Evolutionary conservation across 2,329 filamentous ascomycete species (phyloP).

Genomic region (Teratosphaeria destructans): DNA sequence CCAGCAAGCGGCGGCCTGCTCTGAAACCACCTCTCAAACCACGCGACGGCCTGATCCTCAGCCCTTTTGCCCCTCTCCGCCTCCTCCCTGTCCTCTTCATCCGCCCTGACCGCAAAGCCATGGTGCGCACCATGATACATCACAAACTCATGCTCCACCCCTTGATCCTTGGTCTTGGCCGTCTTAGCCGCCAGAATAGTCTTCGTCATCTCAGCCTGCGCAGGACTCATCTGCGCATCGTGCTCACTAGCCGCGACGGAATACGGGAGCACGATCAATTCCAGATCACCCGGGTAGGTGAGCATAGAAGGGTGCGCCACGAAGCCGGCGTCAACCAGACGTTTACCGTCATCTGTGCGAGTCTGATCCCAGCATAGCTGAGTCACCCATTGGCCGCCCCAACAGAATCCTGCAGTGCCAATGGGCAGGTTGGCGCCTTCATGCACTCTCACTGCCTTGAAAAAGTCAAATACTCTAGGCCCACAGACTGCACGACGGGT

Average conservation of each 20-base stretch:
- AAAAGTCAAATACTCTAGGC: constrained; percentile 19
- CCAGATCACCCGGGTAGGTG: constrained; percentile 25
- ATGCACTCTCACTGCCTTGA: constrained; percentile 19
- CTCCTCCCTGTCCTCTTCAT: constrained; percentile 24
- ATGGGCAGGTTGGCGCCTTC: constrained; percentile 21
- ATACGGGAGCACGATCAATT: constrained; percentile 24
- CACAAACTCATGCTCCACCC: constrained; percentile 28
- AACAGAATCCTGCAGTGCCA: constrained; percentile 26
- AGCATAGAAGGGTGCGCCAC: constrained; percentile 27
- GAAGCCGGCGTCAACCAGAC: constrained; percentile 25
- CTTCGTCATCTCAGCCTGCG: constrained; percentile 24
- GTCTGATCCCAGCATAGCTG: constrained; percentile 23
- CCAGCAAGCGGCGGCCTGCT: constrained; percentile 4
- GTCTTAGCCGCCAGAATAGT: constrained; percentile 25
- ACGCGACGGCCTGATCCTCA: constrained; percentile 28
- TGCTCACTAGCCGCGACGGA: constrained; percentile 25
- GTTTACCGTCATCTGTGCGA: constrained; percentile 19
- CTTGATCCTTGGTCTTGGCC: constrained; percentile 20
- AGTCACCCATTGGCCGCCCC: constrained; percentile 25
- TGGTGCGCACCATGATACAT: constrained; percentile 28
- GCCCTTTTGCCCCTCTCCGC: constrained; percentile 26
- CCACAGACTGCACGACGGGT: constrained; percentile 14
- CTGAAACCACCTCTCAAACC: constrained; percentile 28
- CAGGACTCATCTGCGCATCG: constrained; percentile 19
- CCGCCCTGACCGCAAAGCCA: constrained; percentile 28